A percentile compares a stretch with the other conserved stretches of the same genome.
Evolutionary conservation across 768 basidiomycete genomes (phyloP).

Genomic region (Aureoboletus auriporus): DNA sequence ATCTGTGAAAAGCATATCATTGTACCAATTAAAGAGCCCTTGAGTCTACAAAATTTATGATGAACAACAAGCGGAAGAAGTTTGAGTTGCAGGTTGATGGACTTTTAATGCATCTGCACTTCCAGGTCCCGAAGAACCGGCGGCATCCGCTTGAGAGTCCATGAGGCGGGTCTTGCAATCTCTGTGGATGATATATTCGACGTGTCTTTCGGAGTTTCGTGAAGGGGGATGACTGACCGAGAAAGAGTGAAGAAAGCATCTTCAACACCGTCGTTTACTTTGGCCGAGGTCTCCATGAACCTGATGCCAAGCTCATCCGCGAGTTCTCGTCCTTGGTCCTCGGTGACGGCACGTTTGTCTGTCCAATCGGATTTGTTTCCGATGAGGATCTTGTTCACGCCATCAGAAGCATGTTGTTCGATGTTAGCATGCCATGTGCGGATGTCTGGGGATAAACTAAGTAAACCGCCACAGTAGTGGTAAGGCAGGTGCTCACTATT

Average conservation of each 20-base stretch:
- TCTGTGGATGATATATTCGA: conserved; percentile 37
- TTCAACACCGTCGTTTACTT: conserved; percentile 96
- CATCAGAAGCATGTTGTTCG: conserved; percentile 97
- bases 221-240: conserved; percentile 54
- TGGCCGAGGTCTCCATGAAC: conserved; percentile 98
- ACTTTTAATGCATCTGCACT: conserved; percentile 59
- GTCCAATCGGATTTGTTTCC: conserved; percentile 99
- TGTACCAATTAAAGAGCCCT: no score
- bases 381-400: conserved; percentile 98
- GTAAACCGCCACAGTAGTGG: conserved; percentile 7
- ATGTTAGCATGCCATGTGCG: conserved; percentile 98
- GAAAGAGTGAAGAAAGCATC: conserved; percentile 98
- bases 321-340: conserved; percentile 88
- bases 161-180: conserved; percentile 98
- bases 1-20: no score
- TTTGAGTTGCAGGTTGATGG: conserved; percentile 51
- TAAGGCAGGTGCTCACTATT: conserved; percentile 66
- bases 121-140: conserved; percentile 34
- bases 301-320: conserved; percentile 92
- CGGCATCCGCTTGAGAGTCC: conserved; percentile 79
- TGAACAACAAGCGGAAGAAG: conserved; percentile 52
- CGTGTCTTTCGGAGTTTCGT: neutral
- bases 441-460: conserved; percentile 60
- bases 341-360: conserved; percentile 89
- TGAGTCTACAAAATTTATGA: conserved; percentile 27